phyloP scores from a whole-genome alignment of 1,284 basidiomycete species.

The Phaffia rhodozyma region DNA sequence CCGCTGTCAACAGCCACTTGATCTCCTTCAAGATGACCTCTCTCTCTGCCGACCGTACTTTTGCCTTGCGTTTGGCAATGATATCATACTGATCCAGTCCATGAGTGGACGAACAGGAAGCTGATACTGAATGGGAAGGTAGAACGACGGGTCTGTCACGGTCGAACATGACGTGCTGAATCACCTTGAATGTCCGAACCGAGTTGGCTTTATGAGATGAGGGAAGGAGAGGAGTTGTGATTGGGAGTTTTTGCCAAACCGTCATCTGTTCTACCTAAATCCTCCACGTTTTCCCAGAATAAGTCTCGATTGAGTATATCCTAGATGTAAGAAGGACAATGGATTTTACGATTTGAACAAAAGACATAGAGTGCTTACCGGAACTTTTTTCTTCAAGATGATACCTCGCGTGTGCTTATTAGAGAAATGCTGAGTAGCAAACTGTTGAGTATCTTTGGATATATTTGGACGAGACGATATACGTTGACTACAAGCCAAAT shows the following conservation, averaged over 20 bases:
- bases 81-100: neutral
- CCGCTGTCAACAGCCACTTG: slow-evolving; percentile 67
- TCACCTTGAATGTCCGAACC: slow-evolving; percentile 69
- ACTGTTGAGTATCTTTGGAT: slow-evolving; percentile 67
- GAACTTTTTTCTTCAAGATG: slow-evolving; percentile 55
- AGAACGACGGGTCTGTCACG: slow-evolving; percentile 45
- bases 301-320: neutral
- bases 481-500: slow-evolving; percentile 41
- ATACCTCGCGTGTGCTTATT: slow-evolving; percentile 56
- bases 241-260: slow-evolving; percentile 74
- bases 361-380: slow-evolving; percentile 26
- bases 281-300: too few relatives aligned
- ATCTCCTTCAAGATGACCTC: slow-evolving; percentile 60
- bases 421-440: slow-evolving; percentile 74
- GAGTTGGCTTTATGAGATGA: slow-evolving; percentile 54
- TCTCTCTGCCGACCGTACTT: slow-evolving; percentile 23
- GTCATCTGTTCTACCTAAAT: slow-evolving; percentile 57
- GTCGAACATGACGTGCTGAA: slow-evolving; percentile 85
- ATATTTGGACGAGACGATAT: slow-evolving; percentile 63
- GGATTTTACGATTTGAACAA: neutral
- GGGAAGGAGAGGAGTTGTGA: slow-evolving; percentile 59
- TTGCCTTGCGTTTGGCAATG: neutral
- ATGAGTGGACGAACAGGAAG: neutral
- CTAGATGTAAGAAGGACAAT: neutral
- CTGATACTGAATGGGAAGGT: slow-evolving; percentile 6